These are phyloP conservation scores for Dactylellina cionopaga DNA, from an alignment of 2,329 filamentous ascomycete genomes.

Conservation along the genomic window DNA sequence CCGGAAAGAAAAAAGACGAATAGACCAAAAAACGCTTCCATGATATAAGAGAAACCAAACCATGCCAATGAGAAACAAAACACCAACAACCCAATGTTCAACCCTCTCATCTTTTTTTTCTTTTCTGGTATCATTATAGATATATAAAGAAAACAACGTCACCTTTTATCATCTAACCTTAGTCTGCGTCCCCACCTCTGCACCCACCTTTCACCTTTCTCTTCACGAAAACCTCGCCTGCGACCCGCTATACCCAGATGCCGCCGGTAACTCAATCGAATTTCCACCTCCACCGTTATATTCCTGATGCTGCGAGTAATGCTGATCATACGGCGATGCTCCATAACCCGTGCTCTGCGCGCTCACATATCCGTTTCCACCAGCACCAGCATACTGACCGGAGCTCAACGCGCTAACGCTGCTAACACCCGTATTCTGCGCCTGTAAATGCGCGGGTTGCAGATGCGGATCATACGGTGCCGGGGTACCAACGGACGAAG, in stretches of 20 bases:
- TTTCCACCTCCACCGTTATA: constrained; percentile 12
- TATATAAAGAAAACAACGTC: not conserved
- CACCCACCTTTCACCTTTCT: not conserved
- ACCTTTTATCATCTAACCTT: not conserved
- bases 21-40: not conserved
- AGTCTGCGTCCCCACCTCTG: no score
- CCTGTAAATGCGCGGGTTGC: constrained; percentile 37
- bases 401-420: constrained; percentile 25
- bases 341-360: constrained; percentile 38
- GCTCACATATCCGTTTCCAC: constrained; percentile 14
- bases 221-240: constrained; percentile 35
- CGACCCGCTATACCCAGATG: constrained; percentile 20
- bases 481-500: not conserved
- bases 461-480: constrained; percentile 46
- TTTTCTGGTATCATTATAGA: constrained; percentile 16
- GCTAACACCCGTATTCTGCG: constrained; percentile 47
- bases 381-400: constrained; percentile 3
- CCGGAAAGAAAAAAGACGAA: not conserved
- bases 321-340: constrained; percentile 38
- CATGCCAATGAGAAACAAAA: constrained; percentile 7
- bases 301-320: constrained; percentile 46
- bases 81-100: not conserved
- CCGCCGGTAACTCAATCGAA: constrained; percentile 20
- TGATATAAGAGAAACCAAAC: not conserved
- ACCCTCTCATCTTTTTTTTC: not conserved